Base-by-base conservation (phyloP, 345 rosid species). In the Trapa bicornis region DNA sequence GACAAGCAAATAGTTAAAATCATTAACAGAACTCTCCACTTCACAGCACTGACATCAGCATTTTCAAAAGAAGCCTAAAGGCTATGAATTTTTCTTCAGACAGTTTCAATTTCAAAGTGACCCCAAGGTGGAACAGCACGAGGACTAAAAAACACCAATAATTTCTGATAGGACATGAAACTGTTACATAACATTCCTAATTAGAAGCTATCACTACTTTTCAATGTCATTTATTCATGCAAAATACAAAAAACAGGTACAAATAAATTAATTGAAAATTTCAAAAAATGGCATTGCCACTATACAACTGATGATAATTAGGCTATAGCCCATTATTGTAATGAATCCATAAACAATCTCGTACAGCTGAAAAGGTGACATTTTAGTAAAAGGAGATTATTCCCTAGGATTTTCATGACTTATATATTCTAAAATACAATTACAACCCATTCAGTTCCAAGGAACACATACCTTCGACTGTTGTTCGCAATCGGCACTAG, bases 401-500 rank as follows among this genome's bases (percentile, higher is more conserved):
- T 32, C 13, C 63, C 63, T 16, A 58, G 38, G 38, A 32, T 58
- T 58, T 58, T 58, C 63, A 58, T 58, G 15, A 58, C 15, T 22
- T 12, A 58, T 58, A 0, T 5, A 58, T 38, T 32, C 7, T 32
- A 58, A 32, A 13, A 58, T 58, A 16, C 14, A 41, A 65, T n/a
- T 29, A 32, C 22, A 17, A 2, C 63, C 63, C 37, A 32, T 3
- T 58, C 63, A 58, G 6, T 65, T 42, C 37, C 33, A 65, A 41
- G 17, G 37, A 65, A 9, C 36, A 29, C 67, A 77, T 80, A 91
- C 99, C 96, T 89, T 67, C 84, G 86, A 48, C 79, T 81, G 75
- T 87, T 56, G 32, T 70, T 63, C 13, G 86, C 75, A 68, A 86
- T 68, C 2, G 97, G 96, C 86, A 89, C 36, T 32, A 94, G 81